Percentiles rank a stretch among this genome's conserved stretches.
phyloP scores from a whole-genome alignment of 2,329 filamentous ascomycete genomes.

The Pseudofabraea citricarpa region DNA sequence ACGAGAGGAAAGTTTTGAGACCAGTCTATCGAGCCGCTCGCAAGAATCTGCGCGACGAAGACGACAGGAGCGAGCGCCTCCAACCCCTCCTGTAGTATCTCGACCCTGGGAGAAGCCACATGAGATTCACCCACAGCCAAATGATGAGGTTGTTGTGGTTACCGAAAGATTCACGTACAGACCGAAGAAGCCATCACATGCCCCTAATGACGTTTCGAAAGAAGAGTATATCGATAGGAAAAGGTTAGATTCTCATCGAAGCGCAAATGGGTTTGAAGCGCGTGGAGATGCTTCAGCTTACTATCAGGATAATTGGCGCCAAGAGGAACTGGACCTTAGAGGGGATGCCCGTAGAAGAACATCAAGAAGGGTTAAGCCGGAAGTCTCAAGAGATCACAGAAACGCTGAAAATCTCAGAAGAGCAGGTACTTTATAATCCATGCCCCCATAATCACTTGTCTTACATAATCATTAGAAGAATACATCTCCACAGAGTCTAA shows the following conservation, averaged over 20 bases:
- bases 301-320: constrained; percentile 16
- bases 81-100: background rate
- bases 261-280: background rate
- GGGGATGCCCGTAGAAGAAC: background rate
- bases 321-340: background rate
- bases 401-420: background rate
- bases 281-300: constrained; percentile 12
- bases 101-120: constrained; percentile 6
- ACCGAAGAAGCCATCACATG: background rate
- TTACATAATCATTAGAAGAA: background rate
- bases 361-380: background rate
- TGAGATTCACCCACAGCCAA: constrained; percentile 4
- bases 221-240: background rate
- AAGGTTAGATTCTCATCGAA: background rate
- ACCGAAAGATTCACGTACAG: background rate
- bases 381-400: background rate
- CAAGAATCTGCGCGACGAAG: constrained; percentile 10
- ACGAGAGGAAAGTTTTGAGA: constrained; percentile 9
- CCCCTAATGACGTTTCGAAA: too few species aligned
- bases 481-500: background rate
- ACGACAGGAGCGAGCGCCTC: constrained; percentile 7
- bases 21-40: constrained; percentile 6
- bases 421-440: background rate
- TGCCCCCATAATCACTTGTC: background rate
- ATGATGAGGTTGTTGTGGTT: constrained; percentile 10